Evolutionary conservation across 257 asterid genomes (phyloP).

Genomic region (Solanum pimpinellifolium): DNA sequence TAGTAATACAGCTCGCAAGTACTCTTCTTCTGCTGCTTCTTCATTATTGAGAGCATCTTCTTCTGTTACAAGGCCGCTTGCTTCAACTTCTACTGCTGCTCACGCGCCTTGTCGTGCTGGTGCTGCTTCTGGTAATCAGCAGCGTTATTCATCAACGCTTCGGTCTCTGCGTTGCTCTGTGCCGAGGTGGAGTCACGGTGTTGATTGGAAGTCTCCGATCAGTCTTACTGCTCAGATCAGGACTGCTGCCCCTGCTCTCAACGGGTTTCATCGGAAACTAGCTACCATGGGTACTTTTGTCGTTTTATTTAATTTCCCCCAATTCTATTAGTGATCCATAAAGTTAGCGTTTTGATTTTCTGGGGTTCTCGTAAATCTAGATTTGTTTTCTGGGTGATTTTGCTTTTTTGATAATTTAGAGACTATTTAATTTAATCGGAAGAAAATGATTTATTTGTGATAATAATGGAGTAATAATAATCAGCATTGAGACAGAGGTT

Average conservation of each 20-base stretch:
- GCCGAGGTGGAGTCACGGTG: conserved; percentile 89
- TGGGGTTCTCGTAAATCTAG: background rate
- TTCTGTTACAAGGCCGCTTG: conserved; percentile 8
- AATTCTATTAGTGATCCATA: background rate
- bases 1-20: background rate
- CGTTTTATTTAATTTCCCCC: background rate
- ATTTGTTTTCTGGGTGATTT: conserved; percentile 2
- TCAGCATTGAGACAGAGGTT: background rate
- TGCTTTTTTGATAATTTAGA: background rate
- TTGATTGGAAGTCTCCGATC: conserved; percentile 70
- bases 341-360: background rate
- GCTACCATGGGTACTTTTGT: conserved; percentile 58
- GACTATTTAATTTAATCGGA: background rate
- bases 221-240: conserved; percentile 72
- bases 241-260: conserved; percentile 32
- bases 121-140: conserved; percentile 16
- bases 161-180: conserved; percentile 25
- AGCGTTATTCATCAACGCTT: conserved; percentile 27
- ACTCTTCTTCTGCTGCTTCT: conserved; percentile 39
- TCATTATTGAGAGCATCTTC: conserved; percentile 51
- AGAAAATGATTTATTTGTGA: background rate
- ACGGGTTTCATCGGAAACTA: conserved; percentile 54
- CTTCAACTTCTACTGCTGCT: background rate
- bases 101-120: background rate
- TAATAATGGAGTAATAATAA: background rate